Conservation (phyloP, 495 filamentous ascomycete genomes). For the Daldinia bambusicola region DNA sequence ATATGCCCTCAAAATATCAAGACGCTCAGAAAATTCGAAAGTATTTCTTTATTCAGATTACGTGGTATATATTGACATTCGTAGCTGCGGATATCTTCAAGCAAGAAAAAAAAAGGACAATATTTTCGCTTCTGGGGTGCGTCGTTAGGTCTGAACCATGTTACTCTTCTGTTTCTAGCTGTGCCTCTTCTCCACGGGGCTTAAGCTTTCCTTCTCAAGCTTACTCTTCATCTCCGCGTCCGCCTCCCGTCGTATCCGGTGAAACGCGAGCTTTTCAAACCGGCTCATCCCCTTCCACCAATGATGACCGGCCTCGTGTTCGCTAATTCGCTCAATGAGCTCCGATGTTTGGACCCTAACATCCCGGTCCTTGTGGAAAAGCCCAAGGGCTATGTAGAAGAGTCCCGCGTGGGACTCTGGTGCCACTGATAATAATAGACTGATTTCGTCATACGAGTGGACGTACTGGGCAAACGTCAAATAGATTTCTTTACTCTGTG, state of each 20-base stretch:
- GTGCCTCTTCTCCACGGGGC: slow-evolving; percentile 44
- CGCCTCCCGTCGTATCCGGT: slow-evolving; percentile 72
- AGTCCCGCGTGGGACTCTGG: slow-evolving; percentile 89
- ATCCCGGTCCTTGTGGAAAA: slow-evolving; percentile 89
- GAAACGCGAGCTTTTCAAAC: slow-evolving; percentile 85
- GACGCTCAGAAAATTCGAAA: slow-evolving; percentile 1
- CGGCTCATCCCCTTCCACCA: slow-evolving; percentile 89
- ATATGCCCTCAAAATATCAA: slow-evolving; percentile 8
- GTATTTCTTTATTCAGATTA: slow-evolving; percentile 40
- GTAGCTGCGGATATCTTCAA: slow-evolving; percentile 40
- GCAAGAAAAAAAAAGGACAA: slow-evolving; percentile 19
- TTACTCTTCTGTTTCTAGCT: slow-evolving; percentile 35
- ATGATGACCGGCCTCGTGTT: slow-evolving; percentile 90
- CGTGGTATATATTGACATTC: slow-evolving; percentile 39
- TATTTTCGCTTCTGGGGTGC: slow-evolving; percentile 1
- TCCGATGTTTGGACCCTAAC: slow-evolving; percentile 82
- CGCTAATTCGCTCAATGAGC: slow-evolving; percentile 81
- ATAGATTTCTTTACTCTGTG: slow-evolving; percentile 82
- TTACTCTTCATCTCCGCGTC: slow-evolving; percentile 56
- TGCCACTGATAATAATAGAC: slow-evolving; percentile 84
- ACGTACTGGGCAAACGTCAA: slow-evolving; percentile 79
- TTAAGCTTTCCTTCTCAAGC: slow-evolving; percentile 46
- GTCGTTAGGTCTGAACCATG: slow-evolving; percentile 18
- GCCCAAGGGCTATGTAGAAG: slow-evolving; percentile 89
- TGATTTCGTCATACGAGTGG: slow-evolving; percentile 86